Conservation (phyloP, 2,329 filamentous ascomycete genomes). For the Trichophyton verrucosum region DNA sequence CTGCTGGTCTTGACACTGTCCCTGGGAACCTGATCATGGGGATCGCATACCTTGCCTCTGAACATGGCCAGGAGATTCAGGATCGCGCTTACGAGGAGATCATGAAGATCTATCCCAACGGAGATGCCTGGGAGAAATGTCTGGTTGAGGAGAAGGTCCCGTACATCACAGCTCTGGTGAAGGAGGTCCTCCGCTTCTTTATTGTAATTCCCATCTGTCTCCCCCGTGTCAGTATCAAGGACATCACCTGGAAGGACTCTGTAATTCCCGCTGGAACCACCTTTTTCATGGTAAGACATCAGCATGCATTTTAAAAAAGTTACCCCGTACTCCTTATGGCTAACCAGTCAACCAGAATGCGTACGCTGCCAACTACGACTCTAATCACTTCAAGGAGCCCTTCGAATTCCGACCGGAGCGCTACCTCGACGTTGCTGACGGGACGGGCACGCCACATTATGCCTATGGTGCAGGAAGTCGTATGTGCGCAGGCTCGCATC, state of each 20-base stretch:
- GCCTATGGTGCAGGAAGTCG: constrained; percentile 51
- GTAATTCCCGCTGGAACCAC: constrained; percentile 62
- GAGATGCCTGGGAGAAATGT: constrained; percentile 64
- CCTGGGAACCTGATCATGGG: constrained; percentile 70
- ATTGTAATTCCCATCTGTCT: constrained; percentile 69
- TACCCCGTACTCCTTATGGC: background rate
- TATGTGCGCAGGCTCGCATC: constrained; percentile 52
- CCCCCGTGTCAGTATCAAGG: constrained; percentile 58
- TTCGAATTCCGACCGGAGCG: constrained; percentile 56
- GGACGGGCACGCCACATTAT: constrained; percentile 47
- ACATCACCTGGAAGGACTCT: constrained; percentile 55
- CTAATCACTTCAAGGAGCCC: constrained; percentile 52
- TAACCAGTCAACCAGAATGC: constrained; percentile 44
- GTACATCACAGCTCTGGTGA: constrained; percentile 65
- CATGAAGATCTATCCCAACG: constrained; percentile 55
- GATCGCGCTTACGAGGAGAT: constrained; percentile 58
- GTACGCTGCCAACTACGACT: constrained; percentile 63
- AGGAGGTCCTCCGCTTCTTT: constrained; percentile 67
- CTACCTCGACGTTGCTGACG: constrained; percentile 46
- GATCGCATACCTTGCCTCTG: constrained; percentile 59
- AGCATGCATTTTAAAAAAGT: no score
- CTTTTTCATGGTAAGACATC: constrained; percentile 54
- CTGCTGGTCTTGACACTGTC: constrained; percentile 68
- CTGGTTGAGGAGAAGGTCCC: constrained; percentile 61
- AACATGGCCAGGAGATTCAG: constrained; percentile 58